phyloP scores from a whole-genome alignment of 73 alveolate genomes.

The Strombidium stylifer region DNA sequence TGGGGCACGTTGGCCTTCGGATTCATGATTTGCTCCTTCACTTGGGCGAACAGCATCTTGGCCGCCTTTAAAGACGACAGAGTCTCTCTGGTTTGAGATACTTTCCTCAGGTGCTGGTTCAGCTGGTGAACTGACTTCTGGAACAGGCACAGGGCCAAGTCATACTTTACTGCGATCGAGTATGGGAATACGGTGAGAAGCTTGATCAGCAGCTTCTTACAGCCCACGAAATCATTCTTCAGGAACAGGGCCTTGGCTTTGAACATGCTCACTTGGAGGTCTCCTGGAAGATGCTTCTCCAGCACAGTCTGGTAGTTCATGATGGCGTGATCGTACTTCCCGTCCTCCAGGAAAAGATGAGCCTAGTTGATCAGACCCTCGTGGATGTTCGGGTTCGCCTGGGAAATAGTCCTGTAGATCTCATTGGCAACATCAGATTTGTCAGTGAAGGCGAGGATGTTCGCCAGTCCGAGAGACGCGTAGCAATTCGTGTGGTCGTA shows the following conservation, averaged over 20 bases:
- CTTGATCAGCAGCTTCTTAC: constrained; percentile 20
- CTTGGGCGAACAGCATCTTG: too few species aligned
- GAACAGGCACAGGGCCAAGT: constrained; percentile 43
- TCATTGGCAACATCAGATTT: constrained; percentile 49
- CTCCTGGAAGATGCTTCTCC: constrained; percentile 42
- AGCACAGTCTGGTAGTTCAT: constrained; percentile 40
- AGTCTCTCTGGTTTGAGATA: constrained; percentile 35
- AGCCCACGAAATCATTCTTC: constrained; percentile 12
- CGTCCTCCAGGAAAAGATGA: constrained; percentile 25
- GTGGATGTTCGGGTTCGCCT: constrained; percentile 15
- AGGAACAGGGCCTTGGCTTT: constrained; percentile 35
- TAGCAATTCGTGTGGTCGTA: constrained; percentile 50
- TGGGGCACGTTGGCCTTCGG: too few species aligned
- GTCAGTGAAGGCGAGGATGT: constrained; percentile 54
- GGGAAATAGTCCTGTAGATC: constrained; percentile 41
- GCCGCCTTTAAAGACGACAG: too few species aligned
- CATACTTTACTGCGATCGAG: constrained; percentile 17
- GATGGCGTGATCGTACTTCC: constrained; percentile 27
- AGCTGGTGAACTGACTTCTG: constrained; percentile 11
- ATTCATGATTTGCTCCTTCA: too few species aligned
- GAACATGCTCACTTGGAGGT: constrained; percentile 31
- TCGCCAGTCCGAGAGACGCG: constrained; percentile 66
- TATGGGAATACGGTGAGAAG: constrained; percentile 30
- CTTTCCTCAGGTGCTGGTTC: constrained; percentile 31
- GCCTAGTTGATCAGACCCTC: constrained; percentile 55